Base-by-base conservation (phyloP, 1,139 yeast species). In the Debaryomyces robertsiae region DNA sequence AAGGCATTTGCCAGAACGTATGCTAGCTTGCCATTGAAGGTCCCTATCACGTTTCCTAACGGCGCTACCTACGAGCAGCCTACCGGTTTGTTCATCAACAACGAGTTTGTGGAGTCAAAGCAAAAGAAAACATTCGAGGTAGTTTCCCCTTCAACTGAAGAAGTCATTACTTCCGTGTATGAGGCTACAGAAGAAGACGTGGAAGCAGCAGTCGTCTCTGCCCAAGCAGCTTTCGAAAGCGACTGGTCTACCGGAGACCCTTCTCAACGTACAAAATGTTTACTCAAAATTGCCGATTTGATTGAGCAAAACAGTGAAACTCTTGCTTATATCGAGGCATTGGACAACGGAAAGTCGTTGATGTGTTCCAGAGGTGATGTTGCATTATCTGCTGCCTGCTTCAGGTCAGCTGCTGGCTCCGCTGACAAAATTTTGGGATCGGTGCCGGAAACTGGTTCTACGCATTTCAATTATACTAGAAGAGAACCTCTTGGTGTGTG, bases 401-500 rank as follows among this genome's bases (percentile, higher is more conserved):
- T 82, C 63, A 76, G 84, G 61, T 84, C 86, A 58, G 83, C 81
- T 57, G 95, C 91, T 41, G 94, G 95, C 27, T 85, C 85, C 81
- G 84, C 91, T 41, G 95, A 87, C 64, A 87, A 87, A 66, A 63
- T 84, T 43, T 76, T 73, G 44, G 95, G 95, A 41, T 75, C 77
- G 49, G 69, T 80, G 40, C 76, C 86, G 54, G 79, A 82, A 53
- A 79, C 86, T 40, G 85, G 83, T 54, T 68, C 71, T 37, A 58
- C 71, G 33, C 81, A 81, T 55, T 73, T 85, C 54, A 82, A 79
- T 49, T 85, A 79, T 66, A 68, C 72, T 44, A 65, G 71, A 56
- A 65, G 65, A 53, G 90, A 84, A 65, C 89, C 93, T 46, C 61
- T 84, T 50, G 91, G 91, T 57, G 91, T 84, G 36, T 82, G 88